Evolutionary conservation across 495 filamentous ascomycete genomes (phyloP), one percentile per base, ranked within the genome.

Genomic region (Aspergillus hancockii): DNA sequence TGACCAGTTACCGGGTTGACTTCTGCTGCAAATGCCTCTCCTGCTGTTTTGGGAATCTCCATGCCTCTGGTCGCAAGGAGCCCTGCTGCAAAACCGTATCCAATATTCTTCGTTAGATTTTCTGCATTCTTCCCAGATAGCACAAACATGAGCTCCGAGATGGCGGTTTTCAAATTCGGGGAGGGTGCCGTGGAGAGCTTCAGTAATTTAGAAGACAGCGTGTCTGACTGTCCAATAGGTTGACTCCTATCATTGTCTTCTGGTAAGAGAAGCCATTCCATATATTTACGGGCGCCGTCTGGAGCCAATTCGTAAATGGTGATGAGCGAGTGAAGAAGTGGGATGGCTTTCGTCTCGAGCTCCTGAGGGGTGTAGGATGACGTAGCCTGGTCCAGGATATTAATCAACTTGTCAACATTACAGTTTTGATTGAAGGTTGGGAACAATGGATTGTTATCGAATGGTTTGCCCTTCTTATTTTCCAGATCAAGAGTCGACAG

Each of bases 1-100:
- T 98, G 94, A 0, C 94, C 94, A 4, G 94, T 98, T 25, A 98
- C 84, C 2, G 92, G 93, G 65, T 98, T 98, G 45, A 95, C 72
- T 40, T 64, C 72, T 22, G 69, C 75, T 36, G 81, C 79, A 66
- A 77, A 83, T 4, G 82, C 81, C 55, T 88, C 84, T n/a, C 84
- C 68, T 0, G 86, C 80, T 38, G 74, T 85, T 50, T 88, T 79
- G 0, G 93, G 90, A 18, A 97, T 77, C 4, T 88, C 79, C 18
- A 97, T 83, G 21, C 91, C 88, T 49, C 90, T 89, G 43, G 88
- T 87, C 71, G 92, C 87, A 31, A 98, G 75, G 66, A 93, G 93
- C 2, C 94, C 94, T 1, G 92, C 89, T 3, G 94, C 94, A 66
- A 89, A 97, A 0, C 94, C 94, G 64, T 96, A 97, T 1, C 94